Base-by-base conservation (phyloP, 345 rosid species). In the Populus euphratica region DNA sequence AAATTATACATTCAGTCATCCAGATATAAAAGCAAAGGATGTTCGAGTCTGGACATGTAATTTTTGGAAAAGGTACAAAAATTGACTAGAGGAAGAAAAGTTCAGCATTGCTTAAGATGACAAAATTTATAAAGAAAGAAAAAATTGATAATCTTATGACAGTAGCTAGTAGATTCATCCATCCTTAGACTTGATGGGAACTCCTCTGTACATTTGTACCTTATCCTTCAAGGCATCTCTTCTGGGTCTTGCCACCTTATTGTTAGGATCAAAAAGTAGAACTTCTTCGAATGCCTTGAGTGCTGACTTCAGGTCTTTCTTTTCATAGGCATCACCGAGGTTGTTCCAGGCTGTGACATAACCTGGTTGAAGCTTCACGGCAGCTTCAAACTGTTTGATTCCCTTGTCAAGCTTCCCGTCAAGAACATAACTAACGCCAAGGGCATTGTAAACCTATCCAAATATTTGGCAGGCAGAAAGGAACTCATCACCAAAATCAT, bases 331-430 rank as follows among this genome's bases (percentile, higher is more conserved):
- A 79, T 96, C 98, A 9, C 99, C 99, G 44, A 96, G 98, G 86
- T 96, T 93, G 89, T 93, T 96, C 99, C 98, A 96, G 52, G 98
- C 99, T 9, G 94, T 93, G 72, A 93, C 99, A 72, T 96, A 96
- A 66, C 98, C 98, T 0, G 98, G 98, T 73, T 92, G 98, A 74
- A 93, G 76, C 88, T 91, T 91, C 83, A 93, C 97, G 2, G 98
- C 97, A 64, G 84, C 88, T 83, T 91, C 97, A 61, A 95, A 92
- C 80, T 93, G 96, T 39, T 79, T 80, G 44, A 92, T 92, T 70
- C 96, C 99, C 85, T 90, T 96, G 44, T 96, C 99, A 8, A 91
- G 86, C 79, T 93, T 95, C 67, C 86, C 96, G 39, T 95, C 93
- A 61, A 90, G 91, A 21, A 81, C 75, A 71, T 93, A 93, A 79